Base-by-base conservation (phyloP, 2,329 filamentous ascomycete species). In the Colletotrichum kahawae region DNA sequence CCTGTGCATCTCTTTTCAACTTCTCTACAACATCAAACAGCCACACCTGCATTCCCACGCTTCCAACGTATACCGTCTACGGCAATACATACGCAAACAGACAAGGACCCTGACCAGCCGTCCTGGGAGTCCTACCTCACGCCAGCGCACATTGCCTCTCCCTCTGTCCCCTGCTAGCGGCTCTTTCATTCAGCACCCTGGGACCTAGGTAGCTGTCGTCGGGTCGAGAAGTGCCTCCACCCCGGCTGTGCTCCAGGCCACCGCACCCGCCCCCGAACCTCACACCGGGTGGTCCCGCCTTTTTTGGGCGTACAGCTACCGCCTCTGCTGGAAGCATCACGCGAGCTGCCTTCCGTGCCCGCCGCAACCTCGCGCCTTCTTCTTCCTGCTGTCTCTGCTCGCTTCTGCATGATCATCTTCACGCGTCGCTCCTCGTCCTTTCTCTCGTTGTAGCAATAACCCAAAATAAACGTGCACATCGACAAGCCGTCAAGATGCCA, bases 401-500 rank as follows among this genome's bases (percentile, higher is more conserved):
- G n/a, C 29, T 56, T 64, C 68, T 63, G 71, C 67, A 71, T 76
- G 70, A 24, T 34, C 16, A 27, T 59, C 29, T 33, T 43, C 36
- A 63, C 57, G 60, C 63, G 7, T 38, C 38, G 18, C n/a, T 34
- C 54, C 51, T 70, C 13, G 24, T 67, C 8, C 60, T 75, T 48
- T 71, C 51, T 72, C 43, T 74, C 57, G 21, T 48, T 29, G 60
- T 77, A 69, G 34, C 67, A 64, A 48, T 29, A 57, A 6, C 31
- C 36, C 57, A 5, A 31, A 36, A 18, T 18, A 70, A 43, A 65
- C 63, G 18, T 36, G 33, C 56, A 33, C 75, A 16, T 64, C 56
- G 51, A 33, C 56, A 60, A 27, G 33, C 43, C 65, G 60, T 76
- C 77, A 82, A 77, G 65, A 89, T 89, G 88, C 83, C 87, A 51